phyloP scores from a whole-genome alignment of 148 eudicot genomes.

The Agrostemma githago region DNA sequence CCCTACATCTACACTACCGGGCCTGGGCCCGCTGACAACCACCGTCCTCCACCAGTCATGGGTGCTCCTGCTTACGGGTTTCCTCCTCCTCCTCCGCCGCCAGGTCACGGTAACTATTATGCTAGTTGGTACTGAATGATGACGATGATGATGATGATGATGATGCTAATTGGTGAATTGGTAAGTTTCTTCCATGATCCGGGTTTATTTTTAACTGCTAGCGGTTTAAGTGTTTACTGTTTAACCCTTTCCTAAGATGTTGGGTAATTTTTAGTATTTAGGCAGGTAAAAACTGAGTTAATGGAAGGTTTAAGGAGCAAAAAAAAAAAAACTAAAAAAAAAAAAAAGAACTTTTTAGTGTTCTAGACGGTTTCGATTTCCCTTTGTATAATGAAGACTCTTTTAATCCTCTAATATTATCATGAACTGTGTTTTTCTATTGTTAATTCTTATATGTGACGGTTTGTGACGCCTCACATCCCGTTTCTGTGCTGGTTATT shows the following conservation, averaged over 20 bases:
- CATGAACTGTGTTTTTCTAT: slow-evolving; percentile 46
- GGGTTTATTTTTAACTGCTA: slow-evolving; percentile 56
- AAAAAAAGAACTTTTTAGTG: slow-evolving; percentile 18
- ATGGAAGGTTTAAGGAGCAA: slow-evolving; percentile 12
- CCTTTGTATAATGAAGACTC: slow-evolving; percentile 53
- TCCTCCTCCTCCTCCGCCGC: slow-evolving; percentile 51
- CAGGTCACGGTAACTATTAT: slow-evolving; percentile 74
- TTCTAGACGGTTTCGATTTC: slow-evolving; percentile 37
- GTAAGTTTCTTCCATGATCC: slow-evolving; percentile 15
- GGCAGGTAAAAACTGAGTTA: slow-evolving; percentile 23
- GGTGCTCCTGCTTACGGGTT: slow-evolving; percentile 55
- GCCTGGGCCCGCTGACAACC: slow-evolving; percentile 48
- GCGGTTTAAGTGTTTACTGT: slow-evolving; percentile 27
- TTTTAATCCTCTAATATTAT: slow-evolving; percentile 51
- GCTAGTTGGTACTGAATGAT: slow-evolving; percentile 33
- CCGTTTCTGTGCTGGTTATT: too few species aligned
- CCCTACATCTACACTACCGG: slow-evolving; percentile 63
- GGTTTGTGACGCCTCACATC: too few species aligned
- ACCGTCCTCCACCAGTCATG: slow-evolving; percentile 49
- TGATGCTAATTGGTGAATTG: slow-evolving; percentile 37
- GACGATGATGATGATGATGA: slow-evolving; percentile 24
- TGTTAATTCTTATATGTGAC: slow-evolving; percentile 11
- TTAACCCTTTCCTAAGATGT: slow-evolving; percentile 56
- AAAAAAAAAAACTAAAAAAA: neutral
- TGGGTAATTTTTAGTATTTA: slow-evolving; percentile 42